A percentile compares a stretch with the other conserved stretches of the same genome.
Conservation (phyloP, 768 basidiomycete genomes). For the Russula abietina region DNA sequence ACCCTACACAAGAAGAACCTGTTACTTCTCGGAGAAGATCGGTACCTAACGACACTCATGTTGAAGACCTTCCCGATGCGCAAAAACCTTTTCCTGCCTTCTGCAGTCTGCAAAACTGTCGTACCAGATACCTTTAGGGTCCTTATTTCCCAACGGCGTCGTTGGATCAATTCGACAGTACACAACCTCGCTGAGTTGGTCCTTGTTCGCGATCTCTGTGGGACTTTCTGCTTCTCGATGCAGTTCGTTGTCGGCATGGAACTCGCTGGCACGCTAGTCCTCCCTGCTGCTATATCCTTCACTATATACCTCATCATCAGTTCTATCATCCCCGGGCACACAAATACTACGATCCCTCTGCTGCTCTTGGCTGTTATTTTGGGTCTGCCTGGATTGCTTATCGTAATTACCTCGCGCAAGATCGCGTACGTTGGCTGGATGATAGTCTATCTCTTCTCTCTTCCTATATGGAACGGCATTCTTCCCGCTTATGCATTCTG, state of each 20-base stretch:
- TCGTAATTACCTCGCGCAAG: constrained; percentile 94
- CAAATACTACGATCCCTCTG: constrained; percentile 83
- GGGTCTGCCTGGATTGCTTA: constrained; percentile 91
- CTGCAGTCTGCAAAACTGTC: constrained; percentile 98
- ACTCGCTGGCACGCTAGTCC: constrained; percentile 88
- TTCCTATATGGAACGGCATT: constrained; percentile 96
- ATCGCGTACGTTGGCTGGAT: constrained; percentile 96
- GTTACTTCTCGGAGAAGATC: constrained; percentile 96
- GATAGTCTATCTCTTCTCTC: constrained; percentile 84
- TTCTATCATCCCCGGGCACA: constrained; percentile 74
- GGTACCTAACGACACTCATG: constrained; percentile 95
- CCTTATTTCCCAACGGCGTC: constrained; percentile 89
- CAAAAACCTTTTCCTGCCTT: constrained; percentile 98
- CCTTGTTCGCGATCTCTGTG: constrained; percentile 95
- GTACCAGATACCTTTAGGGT: constrained; percentile 96
- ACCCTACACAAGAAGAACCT: constrained; percentile 99
- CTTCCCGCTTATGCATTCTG: constrained; percentile 96
- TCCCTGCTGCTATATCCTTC: constrained; percentile 96
- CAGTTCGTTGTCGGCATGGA: constrained; percentile 99
- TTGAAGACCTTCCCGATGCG: constrained; percentile 99
- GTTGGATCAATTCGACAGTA: constrained; percentile 99
- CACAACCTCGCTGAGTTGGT: constrained; percentile 96
- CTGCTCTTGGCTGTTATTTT: constrained; percentile 90
- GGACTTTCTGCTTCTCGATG: constrained; percentile 99
- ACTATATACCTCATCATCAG: constrained; percentile 89